phyloP scores from a whole-genome alignment of 2,329 filamentous ascomycete species.

The Aspergillus candidus region DNA sequence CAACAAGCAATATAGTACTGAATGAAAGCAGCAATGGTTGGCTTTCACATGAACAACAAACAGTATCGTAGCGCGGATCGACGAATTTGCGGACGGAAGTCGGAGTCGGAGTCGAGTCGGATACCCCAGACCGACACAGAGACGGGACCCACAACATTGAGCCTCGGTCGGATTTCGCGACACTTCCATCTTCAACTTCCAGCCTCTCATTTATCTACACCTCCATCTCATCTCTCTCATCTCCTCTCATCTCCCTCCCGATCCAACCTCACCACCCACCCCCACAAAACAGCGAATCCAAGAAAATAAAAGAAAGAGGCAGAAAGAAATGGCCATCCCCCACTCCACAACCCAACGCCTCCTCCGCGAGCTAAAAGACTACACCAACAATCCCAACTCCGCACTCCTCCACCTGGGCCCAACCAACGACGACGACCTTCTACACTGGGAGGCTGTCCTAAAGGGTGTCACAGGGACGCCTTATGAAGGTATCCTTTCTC shows the following conservation, averaged over 20 bases:
- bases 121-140: no score
- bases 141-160: no score
- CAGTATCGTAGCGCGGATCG: no score
- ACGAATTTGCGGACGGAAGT: no score
- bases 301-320: no score
- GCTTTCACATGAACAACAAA: conserved; percentile 18
- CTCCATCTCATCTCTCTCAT: not conserved
- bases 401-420: conserved; percentile 53
- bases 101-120: no score
- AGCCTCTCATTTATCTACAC: not conserved
- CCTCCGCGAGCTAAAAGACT: conserved; percentile 56
- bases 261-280: not conserved
- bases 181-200: no score
- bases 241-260: not conserved
- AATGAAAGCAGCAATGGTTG: not conserved
- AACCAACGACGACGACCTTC: conserved; percentile 51
- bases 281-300: no score
- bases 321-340: no score
- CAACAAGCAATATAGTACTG: not conserved
- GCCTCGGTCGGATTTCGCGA: no score
- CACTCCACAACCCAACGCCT: conserved; percentile 51
- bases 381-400: conserved; percentile 51
- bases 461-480: conserved; percentile 53
- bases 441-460: conserved; percentile 56
- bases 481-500: conserved; percentile 48